Base-by-base conservation (phyloP, 176 grass and related monocot genomes). In the Cymbopogon citratus region DNA sequence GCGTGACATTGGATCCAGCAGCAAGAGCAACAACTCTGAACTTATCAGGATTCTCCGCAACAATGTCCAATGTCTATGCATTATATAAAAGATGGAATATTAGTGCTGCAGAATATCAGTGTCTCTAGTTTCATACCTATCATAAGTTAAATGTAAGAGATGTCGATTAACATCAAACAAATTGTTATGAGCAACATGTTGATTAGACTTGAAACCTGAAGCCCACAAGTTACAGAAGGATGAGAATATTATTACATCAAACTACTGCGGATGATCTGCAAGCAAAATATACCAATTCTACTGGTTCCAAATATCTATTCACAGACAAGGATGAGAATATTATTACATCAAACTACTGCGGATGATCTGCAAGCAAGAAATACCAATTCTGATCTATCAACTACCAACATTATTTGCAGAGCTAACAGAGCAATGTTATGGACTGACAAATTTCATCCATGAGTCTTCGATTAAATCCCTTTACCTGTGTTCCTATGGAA, bases 401-500 rank as follows among this genome's bases (percentile, higher is more conserved):
- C 6, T 71, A 63, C 7, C 63, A 71, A 45, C 45, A 25, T 34
- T 74, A 36, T 66, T 41, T 79, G 28, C 43, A 88, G 63, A 63
- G 13, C 28, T 12, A 62, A 24, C 18, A 75, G 5, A 56, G 4
- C 23, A 68, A 75, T 6, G 3, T 6, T 69, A 63, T 40, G 18
- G 63, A 33, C 15, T 59, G 40, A 49, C 45, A 86, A 21, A 27
- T 68, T 78, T 9, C 44, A 40, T 72, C 63, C 56, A 73, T 80
- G 5, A 46, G 24, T 75, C 23, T 72, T 70, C 24, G 7, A 6
- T 68, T 68, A 64, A 26, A 52, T 72, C 41, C 14, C 4, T 63
- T 69, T 89, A 95, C 97, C 91, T 99, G 97, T 83, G 97, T 99
- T 63, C 97, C 97, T 33, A 99, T 91, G 33, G 92, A 99, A 40